A percentile compares a stretch with the other conserved stretches of the same genome.
These are phyloP conservation scores for Cystobasidium sp. DNA, from an alignment of 1,284 basidiomycete genomes.

Conservation along the genomic window DNA sequence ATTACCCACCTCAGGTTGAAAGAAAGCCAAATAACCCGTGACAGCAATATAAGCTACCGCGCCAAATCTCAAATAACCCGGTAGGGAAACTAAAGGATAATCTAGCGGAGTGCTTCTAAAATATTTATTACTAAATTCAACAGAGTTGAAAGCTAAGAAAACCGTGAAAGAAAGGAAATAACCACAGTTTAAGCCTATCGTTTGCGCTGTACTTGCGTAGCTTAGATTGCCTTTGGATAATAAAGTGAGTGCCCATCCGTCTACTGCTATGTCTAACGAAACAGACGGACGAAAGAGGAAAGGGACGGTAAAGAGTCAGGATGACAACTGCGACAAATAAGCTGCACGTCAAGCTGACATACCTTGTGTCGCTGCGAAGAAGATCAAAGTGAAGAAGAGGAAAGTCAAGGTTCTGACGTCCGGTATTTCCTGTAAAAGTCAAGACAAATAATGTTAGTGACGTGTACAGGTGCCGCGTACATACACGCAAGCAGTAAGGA, in stretches of 20 bases:
- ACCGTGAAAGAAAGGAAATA: slow-evolving; percentile 97
- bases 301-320: no score
- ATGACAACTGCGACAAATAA: neutral
- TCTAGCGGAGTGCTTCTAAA: slow-evolving; percentile 65
- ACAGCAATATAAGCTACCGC: slow-evolving; percentile 77
- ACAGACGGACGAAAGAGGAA: no score
- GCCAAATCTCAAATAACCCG: slow-evolving; percentile 86
- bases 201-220: slow-evolving; percentile 97
- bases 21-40: slow-evolving; percentile 83
- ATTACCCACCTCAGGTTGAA: slow-evolving; percentile 78
- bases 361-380: slow-evolving; percentile 97
- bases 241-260: slow-evolving; percentile 96
- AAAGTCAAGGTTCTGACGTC: slow-evolving; percentile 80
- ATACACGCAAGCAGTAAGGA: neutral
- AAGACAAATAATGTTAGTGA: neutral
- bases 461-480: neutral
- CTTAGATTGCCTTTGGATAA: slow-evolving; percentile 93
- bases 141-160: slow-evolving; percentile 94
- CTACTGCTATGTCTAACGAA: slow-evolving; percentile 99
- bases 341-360: slow-evolving; percentile 48
- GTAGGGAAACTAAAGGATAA: slow-evolving; percentile 78
- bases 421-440: slow-evolving; percentile 68
- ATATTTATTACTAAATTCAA: slow-evolving; percentile 85
- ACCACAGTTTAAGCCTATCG: slow-evolving; percentile 93
- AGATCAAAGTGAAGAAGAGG: slow-evolving; percentile 86